These are phyloP conservation scores for Chaetomium olivaceum DNA, from an alignment of 2,329 filamentous ascomycete genomes.

Conservation along the genomic window DNA sequence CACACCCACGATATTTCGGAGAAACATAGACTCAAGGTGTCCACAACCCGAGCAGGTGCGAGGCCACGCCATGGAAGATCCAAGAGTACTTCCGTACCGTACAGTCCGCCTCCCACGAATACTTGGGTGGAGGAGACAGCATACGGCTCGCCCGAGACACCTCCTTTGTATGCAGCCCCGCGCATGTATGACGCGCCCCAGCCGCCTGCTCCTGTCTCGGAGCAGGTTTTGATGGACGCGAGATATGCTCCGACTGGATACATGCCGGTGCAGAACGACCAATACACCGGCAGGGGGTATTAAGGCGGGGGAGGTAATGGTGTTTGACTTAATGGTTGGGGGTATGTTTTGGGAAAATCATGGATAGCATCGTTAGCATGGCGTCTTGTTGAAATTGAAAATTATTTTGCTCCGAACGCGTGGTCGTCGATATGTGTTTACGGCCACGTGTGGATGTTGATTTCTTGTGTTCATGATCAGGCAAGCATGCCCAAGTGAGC, in stretches of 20 bases:
- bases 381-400: neutral
- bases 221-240: neutral
- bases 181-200: neutral
- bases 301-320: neutral
- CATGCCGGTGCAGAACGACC: neutral
- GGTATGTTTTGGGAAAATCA: neutral
- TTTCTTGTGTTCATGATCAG: too few relatives aligned
- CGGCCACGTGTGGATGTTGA: too few relatives aligned
- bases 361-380: neutral
- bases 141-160: neutral
- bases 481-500: too few relatives aligned
- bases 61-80: neutral
- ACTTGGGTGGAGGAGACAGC: neutral
- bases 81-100: neutral
- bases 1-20: neutral
- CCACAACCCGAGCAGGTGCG: neutral
- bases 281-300: neutral
- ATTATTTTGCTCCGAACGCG: neutral
- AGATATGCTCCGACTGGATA: neutral
- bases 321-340: neutral
- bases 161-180: neutral
- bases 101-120: neutral
- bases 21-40: slow-evolving; percentile 13
- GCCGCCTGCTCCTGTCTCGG: neutral
- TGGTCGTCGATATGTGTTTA: too few relatives aligned